These are phyloP conservation scores for Boletus coccyginus DNA, from an alignment of 768 basidiomycete species.

Conservation along the genomic window DNA sequence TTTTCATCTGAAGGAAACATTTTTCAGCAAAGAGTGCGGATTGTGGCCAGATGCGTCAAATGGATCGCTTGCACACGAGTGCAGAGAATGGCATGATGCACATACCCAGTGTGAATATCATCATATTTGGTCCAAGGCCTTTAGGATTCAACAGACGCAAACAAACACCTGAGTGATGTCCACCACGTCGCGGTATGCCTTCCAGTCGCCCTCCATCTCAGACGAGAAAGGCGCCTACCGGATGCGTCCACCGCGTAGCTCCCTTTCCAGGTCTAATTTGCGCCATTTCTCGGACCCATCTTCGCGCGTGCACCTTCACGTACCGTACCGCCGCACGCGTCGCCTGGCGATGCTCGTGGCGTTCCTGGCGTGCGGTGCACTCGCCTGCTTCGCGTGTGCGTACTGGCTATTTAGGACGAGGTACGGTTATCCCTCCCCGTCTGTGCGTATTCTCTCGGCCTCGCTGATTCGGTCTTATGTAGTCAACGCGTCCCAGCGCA, in stretches of 20 bases:
- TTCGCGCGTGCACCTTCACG: slow-evolving; percentile 1
- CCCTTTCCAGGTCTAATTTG: slow-evolving; percentile 18
- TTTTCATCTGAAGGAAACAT: no score
- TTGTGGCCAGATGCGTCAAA: no score
- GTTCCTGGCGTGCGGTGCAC: slow-evolving; percentile 45
- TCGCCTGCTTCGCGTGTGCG: slow-evolving; percentile 55
- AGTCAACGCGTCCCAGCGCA: slow-evolving; percentile 22
- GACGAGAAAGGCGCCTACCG: slow-evolving; percentile 67
- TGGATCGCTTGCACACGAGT: no score
- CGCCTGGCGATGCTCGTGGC: slow-evolving; percentile 43
- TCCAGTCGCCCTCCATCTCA: slow-evolving; percentile 59
- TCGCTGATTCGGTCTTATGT: slow-evolving; percentile 14
- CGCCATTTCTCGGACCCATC: slow-evolving; percentile 13
- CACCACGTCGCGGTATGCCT: slow-evolving; percentile 16
- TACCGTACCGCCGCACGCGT: slow-evolving; percentile 28
- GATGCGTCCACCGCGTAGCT: slow-evolving; percentile 46
- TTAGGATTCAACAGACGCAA: slow-evolving; percentile 17
- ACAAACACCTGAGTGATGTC: slow-evolving; percentile 8
- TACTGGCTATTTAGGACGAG: slow-evolving; percentile 66
- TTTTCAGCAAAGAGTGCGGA: no score
- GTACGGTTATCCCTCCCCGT: slow-evolving; percentile 39
- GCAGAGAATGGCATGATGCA: no score
- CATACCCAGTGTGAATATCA: no score
- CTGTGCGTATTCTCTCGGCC: slow-evolving; percentile 15
- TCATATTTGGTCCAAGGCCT: neutral